Base-by-base conservation (phyloP, 495 filamentous ascomycete genomes). In the Aspergillus cristatus region DNA sequence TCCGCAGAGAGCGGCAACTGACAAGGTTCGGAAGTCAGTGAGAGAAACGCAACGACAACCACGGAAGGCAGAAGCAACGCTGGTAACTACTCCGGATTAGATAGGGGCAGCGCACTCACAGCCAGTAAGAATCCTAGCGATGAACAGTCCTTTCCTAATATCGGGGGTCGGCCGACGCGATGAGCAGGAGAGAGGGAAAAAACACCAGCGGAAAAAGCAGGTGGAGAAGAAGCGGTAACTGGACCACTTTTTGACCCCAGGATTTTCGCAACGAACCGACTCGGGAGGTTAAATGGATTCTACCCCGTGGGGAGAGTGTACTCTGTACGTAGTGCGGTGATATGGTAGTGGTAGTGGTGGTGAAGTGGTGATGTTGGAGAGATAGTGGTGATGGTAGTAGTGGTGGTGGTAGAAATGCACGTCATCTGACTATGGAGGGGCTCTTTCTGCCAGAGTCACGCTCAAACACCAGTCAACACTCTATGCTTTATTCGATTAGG, bases 251-350 rank as follows among this genome's bases (percentile, higher is more conserved):
- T n/a, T 15, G 13, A 35, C 20, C 24, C 32, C 24, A 33, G 29
- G 29, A 30, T 42, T 33, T n/a, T 34, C 12, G 35, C 35, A 43
- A 24, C 20, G 28, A 14, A 30, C 28, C 28, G 28, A 30, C 3
- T 12, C 10, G 10, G 24, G 28, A 30, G 28, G 37, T 35, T 44
- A 29, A 40, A 40, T 29, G 34, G 28, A 25, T 32, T 31, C 15
- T 43, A 35, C 42, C 42, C 42, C 42, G 42, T 45, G 42, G 42
- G 42, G 42, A 31, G 28, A 30, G 12, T 5, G 3, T 12, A n/a
- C n/a, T 14, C 28, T n/a, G 10, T 4, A 29, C 12, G 18, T 33
- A 13, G 30, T 15, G 26, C 17, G 24, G 28, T 33, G 20, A 13
- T 24, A 18, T 12, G 16, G 17, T 7, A n/a, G 18, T 14, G 17